Evolutionary conservation across 805 yeast species (phyloP).

Genomic region (Yamadazyma scolyti): DNA sequence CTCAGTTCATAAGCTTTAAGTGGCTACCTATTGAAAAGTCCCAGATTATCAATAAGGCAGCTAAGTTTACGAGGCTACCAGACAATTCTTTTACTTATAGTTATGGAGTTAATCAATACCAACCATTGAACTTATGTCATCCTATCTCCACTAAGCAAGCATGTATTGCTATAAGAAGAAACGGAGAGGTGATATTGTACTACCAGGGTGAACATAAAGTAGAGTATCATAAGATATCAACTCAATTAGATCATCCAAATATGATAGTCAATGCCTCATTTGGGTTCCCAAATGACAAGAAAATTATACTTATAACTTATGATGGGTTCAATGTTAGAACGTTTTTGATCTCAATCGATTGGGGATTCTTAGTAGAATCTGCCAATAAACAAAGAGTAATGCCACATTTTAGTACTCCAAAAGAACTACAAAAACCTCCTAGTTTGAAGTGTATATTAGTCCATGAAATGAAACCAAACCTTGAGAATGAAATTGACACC

Average conservation of each 20-base stretch:
- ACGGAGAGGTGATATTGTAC: conserved; percentile 58
- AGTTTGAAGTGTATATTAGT: conserved; percentile 17
- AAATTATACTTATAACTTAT: conserved; percentile 40
- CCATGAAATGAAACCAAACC: conserved; percentile 9
- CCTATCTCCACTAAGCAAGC: conserved; percentile 70
- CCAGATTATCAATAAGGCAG: conserved; percentile 57
- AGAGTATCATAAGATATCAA: conserved; percentile 45
- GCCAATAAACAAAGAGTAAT: conserved; percentile 43
- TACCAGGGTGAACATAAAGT: conserved; percentile 63
- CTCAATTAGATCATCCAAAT: conserved; percentile 20
- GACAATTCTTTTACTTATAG: conserved; percentile 26
- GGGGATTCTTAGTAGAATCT: conserved; percentile 52
- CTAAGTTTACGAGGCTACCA: conserved; percentile 28
- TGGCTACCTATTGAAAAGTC: conserved; percentile 79
- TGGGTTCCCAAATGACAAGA: conserved; percentile 50
- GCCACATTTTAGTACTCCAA: conserved; percentile 51
- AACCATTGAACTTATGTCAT: conserved; percentile 60
- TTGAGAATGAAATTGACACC: conserved; percentile 8
- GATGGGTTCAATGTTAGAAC: conserved; percentile 36
- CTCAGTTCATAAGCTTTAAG: conserved; percentile 45
- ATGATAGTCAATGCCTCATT: conserved; percentile 39
- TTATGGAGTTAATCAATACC: conserved; percentile 59
- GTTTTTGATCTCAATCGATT: conserved; percentile 44
- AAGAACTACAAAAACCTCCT: conserved; percentile 40
- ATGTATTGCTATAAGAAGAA: conserved; percentile 58